These are phyloP conservation scores for Verticillium klebahnii DNA, from an alignment of 2,329 filamentous ascomycete species.

Conservation along the genomic window DNA sequence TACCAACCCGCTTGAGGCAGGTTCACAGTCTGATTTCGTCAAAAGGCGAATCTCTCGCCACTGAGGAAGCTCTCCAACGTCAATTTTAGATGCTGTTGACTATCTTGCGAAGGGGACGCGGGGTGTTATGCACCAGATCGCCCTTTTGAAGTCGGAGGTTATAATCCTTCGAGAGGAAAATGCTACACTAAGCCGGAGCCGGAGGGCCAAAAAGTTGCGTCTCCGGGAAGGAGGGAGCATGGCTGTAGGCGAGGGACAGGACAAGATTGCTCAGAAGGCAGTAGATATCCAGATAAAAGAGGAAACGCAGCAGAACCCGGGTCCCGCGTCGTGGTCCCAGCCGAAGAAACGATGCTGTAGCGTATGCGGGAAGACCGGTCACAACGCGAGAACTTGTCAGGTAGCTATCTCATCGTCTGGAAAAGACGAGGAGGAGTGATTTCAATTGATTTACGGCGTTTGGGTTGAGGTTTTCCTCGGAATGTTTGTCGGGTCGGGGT, in stretches of 20 bases:
- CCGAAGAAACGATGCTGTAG: background rate
- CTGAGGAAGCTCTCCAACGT: background rate
- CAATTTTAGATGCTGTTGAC: no score
- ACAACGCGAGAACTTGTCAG: background rate
- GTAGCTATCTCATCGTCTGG: background rate
- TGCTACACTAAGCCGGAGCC: background rate
- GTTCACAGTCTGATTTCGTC: no score
- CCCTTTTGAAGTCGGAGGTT: conserved; percentile 17
- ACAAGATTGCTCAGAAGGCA: no score
- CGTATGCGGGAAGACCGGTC: background rate
- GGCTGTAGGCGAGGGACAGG: no score
- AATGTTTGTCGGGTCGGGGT: background rate
- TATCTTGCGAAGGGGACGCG: no score
- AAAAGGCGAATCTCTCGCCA: no score
- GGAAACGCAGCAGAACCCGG: no score
- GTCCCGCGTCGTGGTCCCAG: background rate
- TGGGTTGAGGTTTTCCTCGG: background rate
- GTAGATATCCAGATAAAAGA: no score
- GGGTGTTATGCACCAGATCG: background rate
- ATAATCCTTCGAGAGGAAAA: background rate
- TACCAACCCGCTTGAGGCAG: no score
- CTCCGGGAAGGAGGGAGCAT: no score
- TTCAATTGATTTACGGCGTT: background rate
- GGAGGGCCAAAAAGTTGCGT: background rate
- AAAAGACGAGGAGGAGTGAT: background rate